A percentile compares a stretch with the other conserved stretches of the same genome.
phyloP scores from a whole-genome alignment of 495 filamentous ascomycete species.

The Venustampulla echinocandica region DNA sequence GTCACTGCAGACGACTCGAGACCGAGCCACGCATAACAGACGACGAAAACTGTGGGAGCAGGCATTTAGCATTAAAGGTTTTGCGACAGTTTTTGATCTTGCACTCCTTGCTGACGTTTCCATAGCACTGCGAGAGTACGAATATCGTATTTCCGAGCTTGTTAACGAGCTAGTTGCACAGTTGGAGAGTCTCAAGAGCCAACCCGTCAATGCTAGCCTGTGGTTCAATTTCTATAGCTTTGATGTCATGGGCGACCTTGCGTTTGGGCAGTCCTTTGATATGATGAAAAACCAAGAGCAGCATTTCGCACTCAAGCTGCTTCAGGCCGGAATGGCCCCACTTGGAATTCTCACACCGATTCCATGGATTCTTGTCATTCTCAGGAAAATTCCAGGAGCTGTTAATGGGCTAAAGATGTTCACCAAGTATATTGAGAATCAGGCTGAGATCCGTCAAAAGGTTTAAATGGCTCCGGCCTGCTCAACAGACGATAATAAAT shows the following conservation, averaged over 20 bases:
- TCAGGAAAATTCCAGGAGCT: background rate
- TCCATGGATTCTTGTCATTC: background rate
- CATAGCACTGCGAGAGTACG: background rate
- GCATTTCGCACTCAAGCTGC: background rate
- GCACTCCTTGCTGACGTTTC: background rate
- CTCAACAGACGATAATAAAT: background rate
- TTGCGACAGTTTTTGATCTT: background rate
- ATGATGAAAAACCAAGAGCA: slow-evolving; percentile 2
- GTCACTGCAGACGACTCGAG: slow-evolving; percentile 31
- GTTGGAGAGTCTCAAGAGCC: background rate
- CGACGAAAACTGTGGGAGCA: slow-evolving; percentile 34
- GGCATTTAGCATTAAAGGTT: slow-evolving; percentile 31
- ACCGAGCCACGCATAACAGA: slow-evolving; percentile 28
- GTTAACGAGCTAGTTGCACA: slow-evolving; percentile 9
- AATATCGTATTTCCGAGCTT: background rate
- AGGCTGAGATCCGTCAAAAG: background rate
- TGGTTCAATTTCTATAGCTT: slow-evolving; percentile 6
- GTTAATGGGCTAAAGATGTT: background rate
- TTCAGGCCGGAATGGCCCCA: background rate
- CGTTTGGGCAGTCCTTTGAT: slow-evolving; percentile 5
- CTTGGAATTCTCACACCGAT: background rate
- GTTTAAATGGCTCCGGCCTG: background rate
- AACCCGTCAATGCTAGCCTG: background rate
- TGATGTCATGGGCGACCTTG: slow-evolving; percentile 11
- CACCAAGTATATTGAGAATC: background rate